Conservation (phyloP, 768 basidiomycete genomes). For the Suillus occidentalis region DNA sequence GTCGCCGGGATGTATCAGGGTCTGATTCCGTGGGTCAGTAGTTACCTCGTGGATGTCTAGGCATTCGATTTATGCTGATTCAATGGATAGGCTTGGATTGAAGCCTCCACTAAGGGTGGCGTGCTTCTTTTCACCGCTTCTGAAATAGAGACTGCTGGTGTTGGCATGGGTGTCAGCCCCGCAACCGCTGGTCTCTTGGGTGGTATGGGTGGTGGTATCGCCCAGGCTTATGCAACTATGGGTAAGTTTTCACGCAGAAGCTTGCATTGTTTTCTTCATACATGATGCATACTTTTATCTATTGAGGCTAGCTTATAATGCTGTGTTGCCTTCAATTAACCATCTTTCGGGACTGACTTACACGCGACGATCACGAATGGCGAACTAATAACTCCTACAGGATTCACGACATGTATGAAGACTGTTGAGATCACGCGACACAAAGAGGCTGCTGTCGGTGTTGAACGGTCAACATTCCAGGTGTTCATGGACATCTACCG, state of each 20-base stretch:
- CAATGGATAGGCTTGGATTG: slow-evolving; percentile 87
- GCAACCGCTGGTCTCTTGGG: slow-evolving; percentile 87
- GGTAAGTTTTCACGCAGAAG: slow-evolving; percentile 54
- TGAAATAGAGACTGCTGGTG: slow-evolving; percentile 78
- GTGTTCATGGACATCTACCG: slow-evolving; percentile 95
- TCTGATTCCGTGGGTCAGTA: slow-evolving; percentile 93
- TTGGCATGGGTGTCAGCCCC: slow-evolving; percentile 70
- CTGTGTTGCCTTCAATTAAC: slow-evolving; percentile 16
- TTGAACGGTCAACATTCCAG: slow-evolving; percentile 90
- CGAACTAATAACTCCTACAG: slow-evolving; percentile 40
- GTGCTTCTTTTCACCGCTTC: slow-evolving; percentile 96
- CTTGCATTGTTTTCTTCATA: slow-evolving; percentile 1
- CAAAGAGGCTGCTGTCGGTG: slow-evolving; percentile 83
- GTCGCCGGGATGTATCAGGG: slow-evolving; percentile 93
- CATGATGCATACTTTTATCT: slow-evolving; percentile 17
- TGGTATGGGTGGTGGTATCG: slow-evolving; percentile 96
- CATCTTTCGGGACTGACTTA: slow-evolving; percentile 16
- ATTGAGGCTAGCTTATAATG: slow-evolving; percentile 21
- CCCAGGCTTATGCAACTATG: slow-evolving; percentile 99
- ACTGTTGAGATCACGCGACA: slow-evolving; percentile 96
- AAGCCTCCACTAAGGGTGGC: slow-evolving; percentile 97
- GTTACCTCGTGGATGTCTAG: neutral
- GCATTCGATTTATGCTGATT: neutral
- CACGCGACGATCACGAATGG: neutral
- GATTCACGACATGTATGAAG: slow-evolving; percentile 99